Conservation (phyloP, 2,329 filamentous ascomycete genomes). For the Leptographium radiaticola region DNA sequence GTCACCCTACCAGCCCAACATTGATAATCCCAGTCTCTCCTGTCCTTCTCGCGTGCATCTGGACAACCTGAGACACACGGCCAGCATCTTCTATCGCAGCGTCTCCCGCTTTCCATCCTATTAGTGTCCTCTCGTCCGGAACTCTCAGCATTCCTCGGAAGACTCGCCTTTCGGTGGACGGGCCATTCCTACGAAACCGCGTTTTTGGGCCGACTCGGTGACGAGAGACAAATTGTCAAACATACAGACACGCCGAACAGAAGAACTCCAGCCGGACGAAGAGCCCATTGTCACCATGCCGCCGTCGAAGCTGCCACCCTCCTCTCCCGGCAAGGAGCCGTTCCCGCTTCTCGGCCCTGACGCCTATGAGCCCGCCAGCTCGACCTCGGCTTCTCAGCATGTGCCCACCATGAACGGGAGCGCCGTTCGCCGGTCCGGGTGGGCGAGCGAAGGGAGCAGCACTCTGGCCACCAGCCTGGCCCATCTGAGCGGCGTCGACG, state of each 20-base stretch:
- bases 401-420: constrained; percentile 5
- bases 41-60: background rate
- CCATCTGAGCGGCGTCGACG: constrained; percentile 21
- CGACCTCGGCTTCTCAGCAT: constrained; percentile 23
- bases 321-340: constrained; percentile 30
- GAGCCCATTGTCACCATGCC: background rate
- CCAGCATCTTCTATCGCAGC: background rate
- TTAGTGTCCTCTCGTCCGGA: background rate
- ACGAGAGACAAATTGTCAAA: no score
- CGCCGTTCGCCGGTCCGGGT: constrained; percentile 34
- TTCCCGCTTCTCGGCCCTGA: constrained; percentile 36
- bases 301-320: background rate
- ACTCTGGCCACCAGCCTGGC: constrained; percentile 39
- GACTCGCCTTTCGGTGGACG: background rate
- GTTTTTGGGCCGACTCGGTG: background rate
- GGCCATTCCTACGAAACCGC: background rate
- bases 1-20: background rate
- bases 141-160: background rate
- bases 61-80: background rate
- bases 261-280: background rate
- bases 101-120: background rate
- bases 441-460: constrained; percentile 41
- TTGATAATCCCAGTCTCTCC: background rate
- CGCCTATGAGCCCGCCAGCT: constrained; percentile 20
- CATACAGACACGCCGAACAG: background rate